Conservation (phyloP, 176 grass and related monocot species). For the Ananas comosus region DNA sequence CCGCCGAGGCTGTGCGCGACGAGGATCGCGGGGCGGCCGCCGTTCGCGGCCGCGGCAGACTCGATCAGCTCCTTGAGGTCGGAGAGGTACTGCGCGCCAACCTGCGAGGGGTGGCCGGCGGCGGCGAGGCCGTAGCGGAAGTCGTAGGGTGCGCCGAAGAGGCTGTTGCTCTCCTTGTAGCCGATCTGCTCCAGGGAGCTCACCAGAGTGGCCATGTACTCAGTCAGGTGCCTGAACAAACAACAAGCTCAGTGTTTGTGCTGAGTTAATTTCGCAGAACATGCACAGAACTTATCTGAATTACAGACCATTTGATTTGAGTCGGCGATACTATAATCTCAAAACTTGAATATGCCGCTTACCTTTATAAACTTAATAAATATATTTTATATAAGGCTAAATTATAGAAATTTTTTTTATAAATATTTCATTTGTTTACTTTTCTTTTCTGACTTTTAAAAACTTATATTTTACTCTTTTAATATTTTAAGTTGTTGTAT, state of each 20-base stretch:
- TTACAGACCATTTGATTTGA: no score
- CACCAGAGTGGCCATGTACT: slow-evolving; percentile 60
- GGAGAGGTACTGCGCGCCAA: slow-evolving; percentile 50
- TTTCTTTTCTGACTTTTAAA: no score
- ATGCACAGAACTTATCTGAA: neutral
- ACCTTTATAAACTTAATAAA: no score
- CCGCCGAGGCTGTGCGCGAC: slow-evolving; percentile 73
- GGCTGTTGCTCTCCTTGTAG: slow-evolving; percentile 50
- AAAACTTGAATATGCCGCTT: no score
- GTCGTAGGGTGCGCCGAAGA: slow-evolving; percentile 84
- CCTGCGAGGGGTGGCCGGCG: slow-evolving; percentile 40
- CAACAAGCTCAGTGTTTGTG: no score
- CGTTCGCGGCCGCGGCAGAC: slow-evolving; percentile 31
- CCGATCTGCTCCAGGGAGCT: slow-evolving; percentile 50
- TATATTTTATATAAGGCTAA: no score
- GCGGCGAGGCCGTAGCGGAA: slow-evolving; percentile 72
- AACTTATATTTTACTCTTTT: no score
- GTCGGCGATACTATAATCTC: no score
- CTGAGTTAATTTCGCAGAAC: no score
- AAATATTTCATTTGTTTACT: no score
- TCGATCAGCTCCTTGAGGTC: slow-evolving; percentile 53
- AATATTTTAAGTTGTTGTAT: no score
- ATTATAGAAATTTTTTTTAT: no score
- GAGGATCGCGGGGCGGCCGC: slow-evolving; percentile 46
- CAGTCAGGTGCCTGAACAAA: slow-evolving; percentile 38